phyloP scores from a whole-genome alignment of 768 basidiomycete species.

The Cystofilobasidium capitatum region DNA sequence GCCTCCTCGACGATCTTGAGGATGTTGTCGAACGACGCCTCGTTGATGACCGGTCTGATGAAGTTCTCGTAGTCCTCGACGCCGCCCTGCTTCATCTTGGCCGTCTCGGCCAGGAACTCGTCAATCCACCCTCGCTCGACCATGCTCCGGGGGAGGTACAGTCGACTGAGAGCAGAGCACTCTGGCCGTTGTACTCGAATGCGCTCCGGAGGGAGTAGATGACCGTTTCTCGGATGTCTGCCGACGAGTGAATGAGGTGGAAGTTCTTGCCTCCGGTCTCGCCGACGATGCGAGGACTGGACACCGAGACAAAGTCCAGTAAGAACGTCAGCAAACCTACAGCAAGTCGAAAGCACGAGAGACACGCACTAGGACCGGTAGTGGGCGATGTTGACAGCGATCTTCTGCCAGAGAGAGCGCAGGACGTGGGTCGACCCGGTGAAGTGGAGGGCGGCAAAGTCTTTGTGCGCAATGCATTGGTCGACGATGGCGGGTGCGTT shows the following conservation, averaged over 20 bases:
- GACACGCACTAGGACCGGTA: slow-evolving; percentile 83
- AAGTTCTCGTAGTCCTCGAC: slow-evolving; percentile 70
- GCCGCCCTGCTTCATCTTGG: slow-evolving; percentile 75
- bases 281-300: slow-evolving; percentile 88
- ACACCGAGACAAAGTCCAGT: too few relatives aligned
- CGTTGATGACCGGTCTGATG: slow-evolving; percentile 89
- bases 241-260: slow-evolving; percentile 78
- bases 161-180: slow-evolving; percentile 83
- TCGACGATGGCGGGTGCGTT: slow-evolving; percentile 49
- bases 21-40: slow-evolving; percentile 77
- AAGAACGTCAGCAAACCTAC: too few relatives aligned
- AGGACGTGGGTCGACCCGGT: slow-evolving; percentile 92
- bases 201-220: slow-evolving; percentile 73
- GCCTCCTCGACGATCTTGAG: slow-evolving; percentile 74
- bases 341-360: too few relatives aligned
- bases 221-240: slow-evolving; percentile 77
- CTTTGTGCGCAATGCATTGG: slow-evolving; percentile 64
- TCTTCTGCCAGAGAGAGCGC: slow-evolving; percentile 92
- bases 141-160: slow-evolving; percentile 75
- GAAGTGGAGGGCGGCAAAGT: slow-evolving; percentile 85
- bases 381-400: slow-evolving; percentile 71
- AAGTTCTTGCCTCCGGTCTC: slow-evolving; percentile 99
- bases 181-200: slow-evolving; percentile 96
- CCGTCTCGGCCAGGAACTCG: slow-evolving; percentile 58
- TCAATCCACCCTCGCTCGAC: slow-evolving; percentile 82